A percentile compares a stretch with the other conserved stretches of the same genome.
phyloP scores from a whole-genome alignment of 352 stramenopile genomes.

The Pythium brachiatum region DNA sequence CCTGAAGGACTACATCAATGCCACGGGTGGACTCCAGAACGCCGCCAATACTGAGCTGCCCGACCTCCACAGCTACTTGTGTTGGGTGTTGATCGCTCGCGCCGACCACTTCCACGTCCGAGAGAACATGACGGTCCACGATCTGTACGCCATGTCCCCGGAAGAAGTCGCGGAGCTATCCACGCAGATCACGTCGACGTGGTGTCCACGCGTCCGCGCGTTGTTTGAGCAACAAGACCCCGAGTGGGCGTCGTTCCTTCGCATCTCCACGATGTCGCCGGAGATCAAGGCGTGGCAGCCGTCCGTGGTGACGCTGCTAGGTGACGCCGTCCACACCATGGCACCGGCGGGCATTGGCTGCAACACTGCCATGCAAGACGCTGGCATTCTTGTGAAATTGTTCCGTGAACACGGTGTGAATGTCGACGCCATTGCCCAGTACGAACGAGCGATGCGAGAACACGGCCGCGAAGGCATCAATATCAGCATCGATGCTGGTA shows the following conservation, averaged over 20 bases:
- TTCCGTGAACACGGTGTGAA: slow-evolving; percentile 45
- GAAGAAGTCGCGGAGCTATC: slow-evolving; percentile 47
- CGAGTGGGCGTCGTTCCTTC: slow-evolving; percentile 59
- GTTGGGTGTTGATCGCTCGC: slow-evolving; percentile 56
- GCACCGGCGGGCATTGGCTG: slow-evolving; percentile 52
- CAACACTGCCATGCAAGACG: slow-evolving; percentile 60
- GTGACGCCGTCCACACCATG: slow-evolving; percentile 68
- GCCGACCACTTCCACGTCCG: slow-evolving; percentile 40
- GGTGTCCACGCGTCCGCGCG: slow-evolving; percentile 43
- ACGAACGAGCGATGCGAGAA: slow-evolving; percentile 57
- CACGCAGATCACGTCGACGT: slow-evolving; percentile 48
- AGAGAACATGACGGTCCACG: slow-evolving; percentile 29
- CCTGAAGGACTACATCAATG: slow-evolving; percentile 25
- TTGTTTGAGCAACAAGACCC: slow-evolving; percentile 42
- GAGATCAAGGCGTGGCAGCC: slow-evolving; percentile 52
- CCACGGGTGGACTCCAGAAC: slow-evolving; percentile 14
- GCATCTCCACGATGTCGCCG: slow-evolving; percentile 59
- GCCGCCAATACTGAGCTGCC: slow-evolving; percentile 19
- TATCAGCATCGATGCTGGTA: slow-evolving; percentile 41
- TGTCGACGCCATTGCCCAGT: slow-evolving; percentile 47
- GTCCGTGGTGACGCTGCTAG: slow-evolving; percentile 48
- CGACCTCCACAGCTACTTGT: slow-evolving; percentile 54
- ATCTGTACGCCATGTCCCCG: slow-evolving; percentile 47
- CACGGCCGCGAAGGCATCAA: slow-evolving; percentile 45
- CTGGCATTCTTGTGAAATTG: slow-evolving; percentile 38